phyloP scores from a whole-genome alignment of 768 basidiomycete genomes.

The Hebeloma cylindrosporum region DNA sequence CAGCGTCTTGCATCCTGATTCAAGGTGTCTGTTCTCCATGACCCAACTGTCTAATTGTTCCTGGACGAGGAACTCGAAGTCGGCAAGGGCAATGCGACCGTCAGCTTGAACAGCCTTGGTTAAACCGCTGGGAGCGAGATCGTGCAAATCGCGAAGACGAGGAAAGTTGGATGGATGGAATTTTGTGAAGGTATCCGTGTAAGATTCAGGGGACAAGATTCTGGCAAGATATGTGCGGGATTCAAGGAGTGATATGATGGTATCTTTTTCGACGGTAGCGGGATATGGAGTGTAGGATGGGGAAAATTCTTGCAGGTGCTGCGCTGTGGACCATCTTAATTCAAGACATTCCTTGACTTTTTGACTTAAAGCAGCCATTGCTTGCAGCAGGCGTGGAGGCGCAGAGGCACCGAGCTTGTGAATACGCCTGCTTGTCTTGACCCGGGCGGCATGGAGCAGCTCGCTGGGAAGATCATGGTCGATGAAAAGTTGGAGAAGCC shows the following conservation, averaged over 20 bases:
- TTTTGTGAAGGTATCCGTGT: not conserved
- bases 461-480: conserved; percentile 29
- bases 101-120: conserved; percentile 3
- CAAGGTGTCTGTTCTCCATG: conserved; percentile 8
- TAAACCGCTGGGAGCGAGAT: conserved; percentile 6
- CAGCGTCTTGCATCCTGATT: conserved; percentile 21
- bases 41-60: conserved; percentile 35
- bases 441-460: conserved; percentile 29
- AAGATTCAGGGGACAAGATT: conserved; percentile 7
- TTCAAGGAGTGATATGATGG: conserved; percentile 30
- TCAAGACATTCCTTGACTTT: conserved; percentile 25
- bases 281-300: conserved; percentile 23
- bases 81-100: conserved; percentile 25
- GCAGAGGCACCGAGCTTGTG: conserved; percentile 34
- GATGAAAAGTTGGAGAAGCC: conserved; percentile 25
- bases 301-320: conserved; percentile 21
- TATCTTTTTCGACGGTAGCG: conserved; percentile 31
- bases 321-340: conserved; percentile 34
- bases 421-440: conserved; percentile 38
- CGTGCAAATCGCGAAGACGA: conserved; percentile 16
- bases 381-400: conserved; percentile 17
- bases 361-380: conserved; percentile 21
- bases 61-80: conserved; percentile 37
- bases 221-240: conserved; percentile 28
- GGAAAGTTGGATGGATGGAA: conserved; percentile 20